Conservation (phyloP, 768 basidiomycete species). For the Termitomyces sp. region DNA sequence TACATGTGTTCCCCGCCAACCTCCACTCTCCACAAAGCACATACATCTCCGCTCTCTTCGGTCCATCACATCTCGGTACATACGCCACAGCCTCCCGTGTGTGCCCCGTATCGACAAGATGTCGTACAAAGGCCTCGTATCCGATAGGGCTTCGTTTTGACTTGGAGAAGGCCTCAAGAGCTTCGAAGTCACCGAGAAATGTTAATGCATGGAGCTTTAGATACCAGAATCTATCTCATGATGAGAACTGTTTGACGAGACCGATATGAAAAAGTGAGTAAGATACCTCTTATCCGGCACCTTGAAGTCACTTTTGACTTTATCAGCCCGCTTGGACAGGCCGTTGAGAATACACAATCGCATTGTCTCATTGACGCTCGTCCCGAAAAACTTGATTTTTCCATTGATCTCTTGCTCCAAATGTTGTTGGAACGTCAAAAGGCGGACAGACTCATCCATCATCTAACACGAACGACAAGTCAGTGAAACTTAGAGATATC, state of each 20-base stretch:
- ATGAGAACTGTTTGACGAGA: neutral
- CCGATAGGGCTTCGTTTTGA: slow-evolving; percentile 93
- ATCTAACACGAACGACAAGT: slow-evolving; percentile 48
- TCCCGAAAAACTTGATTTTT: slow-evolving; percentile 76
- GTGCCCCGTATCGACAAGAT: slow-evolving; percentile 73
- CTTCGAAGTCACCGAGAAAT: slow-evolving; percentile 79
- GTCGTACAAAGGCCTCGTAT: slow-evolving; percentile 85
- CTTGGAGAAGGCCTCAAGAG: slow-evolving; percentile 80
- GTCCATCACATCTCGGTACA: slow-evolving; percentile 82
- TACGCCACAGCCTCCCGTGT: slow-evolving; percentile 73
- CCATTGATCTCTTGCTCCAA: slow-evolving; percentile 84
- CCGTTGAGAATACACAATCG: slow-evolving; percentile 72
- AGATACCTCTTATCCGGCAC: slow-evolving; percentile 88
- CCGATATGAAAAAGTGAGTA: slow-evolving; percentile 13
- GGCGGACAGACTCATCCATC: slow-evolving; percentile 79
- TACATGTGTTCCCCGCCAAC: slow-evolving; percentile 84
- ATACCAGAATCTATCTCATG: slow-evolving; percentile 84
- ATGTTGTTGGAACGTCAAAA: slow-evolving; percentile 81
- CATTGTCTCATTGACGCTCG: slow-evolving; percentile 87
- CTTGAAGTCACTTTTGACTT: slow-evolving; percentile 84
- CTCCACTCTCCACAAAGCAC: slow-evolving; percentile 91
- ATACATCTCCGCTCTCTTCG: slow-evolving; percentile 81
- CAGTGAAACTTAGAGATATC: neutral
- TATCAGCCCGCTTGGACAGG: slow-evolving; percentile 86
- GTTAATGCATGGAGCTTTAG: slow-evolving; percentile 84